These are phyloP conservation scores for Eucalyptus victrix DNA, from an alignment of 345 rosid genomes.

Conservation along the genomic window DNA sequence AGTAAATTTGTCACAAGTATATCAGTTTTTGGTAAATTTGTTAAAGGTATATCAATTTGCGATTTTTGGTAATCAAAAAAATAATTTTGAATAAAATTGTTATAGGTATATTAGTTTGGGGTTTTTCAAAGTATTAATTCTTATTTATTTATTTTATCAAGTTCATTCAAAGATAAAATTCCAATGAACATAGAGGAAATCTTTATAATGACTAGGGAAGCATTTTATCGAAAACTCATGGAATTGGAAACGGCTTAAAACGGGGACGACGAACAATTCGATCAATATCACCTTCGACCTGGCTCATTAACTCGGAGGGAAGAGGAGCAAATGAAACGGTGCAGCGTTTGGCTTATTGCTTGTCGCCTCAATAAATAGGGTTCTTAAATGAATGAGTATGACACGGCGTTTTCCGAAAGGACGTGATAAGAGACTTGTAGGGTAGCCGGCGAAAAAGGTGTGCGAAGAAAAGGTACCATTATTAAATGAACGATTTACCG, in stretches of 20 bases:
- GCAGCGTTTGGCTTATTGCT: neutral
- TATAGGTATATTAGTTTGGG: rapidly evolving
- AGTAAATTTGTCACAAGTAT: too few relatives aligned
- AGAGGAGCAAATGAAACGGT: neutral
- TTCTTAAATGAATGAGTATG: neutral
- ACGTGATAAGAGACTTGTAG: neutral
- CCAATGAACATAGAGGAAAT: neutral
- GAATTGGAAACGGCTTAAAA: neutral
- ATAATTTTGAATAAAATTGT: rapidly evolving
- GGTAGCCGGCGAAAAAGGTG: neutral
- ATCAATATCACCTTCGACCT: neutral
- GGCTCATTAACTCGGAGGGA: neutral
- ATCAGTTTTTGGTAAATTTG: too few relatives aligned
- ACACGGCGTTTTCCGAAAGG: neutral
- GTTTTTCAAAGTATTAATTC: too few relatives aligned
- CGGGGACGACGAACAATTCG: neutral
- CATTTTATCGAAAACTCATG: neutral
- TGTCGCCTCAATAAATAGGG: neutral
- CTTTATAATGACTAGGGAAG: neutral
- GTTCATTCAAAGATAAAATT: neutral
- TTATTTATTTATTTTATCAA: neutral
- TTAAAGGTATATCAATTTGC: rapidly evolving
- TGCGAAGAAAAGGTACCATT: neutral
- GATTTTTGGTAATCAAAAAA: too few relatives aligned
- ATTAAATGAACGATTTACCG: neutral